Conservation (phyloP, 2,329 filamentous ascomycete genomes). For the Aspergillus vadensis region DNA sequence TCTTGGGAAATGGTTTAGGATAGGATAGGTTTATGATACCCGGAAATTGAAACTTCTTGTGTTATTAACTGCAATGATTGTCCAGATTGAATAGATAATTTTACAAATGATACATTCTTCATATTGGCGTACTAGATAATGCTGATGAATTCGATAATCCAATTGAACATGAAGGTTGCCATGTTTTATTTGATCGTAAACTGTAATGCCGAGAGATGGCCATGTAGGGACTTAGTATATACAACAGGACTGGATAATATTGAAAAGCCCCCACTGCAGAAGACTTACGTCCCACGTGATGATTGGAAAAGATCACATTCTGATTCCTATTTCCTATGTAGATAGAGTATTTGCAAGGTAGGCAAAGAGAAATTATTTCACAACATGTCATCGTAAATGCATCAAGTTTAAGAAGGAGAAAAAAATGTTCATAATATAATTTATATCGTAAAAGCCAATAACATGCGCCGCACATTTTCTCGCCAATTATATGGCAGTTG, state of each 20-base stretch:
- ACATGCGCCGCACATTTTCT: conserved; percentile 4
- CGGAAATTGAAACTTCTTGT: background rate
- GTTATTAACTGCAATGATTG: background rate
- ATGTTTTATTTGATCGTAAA: too few relatives aligned
- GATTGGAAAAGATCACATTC: background rate
- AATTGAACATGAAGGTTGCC: too few relatives aligned
- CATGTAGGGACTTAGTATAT: too few relatives aligned
- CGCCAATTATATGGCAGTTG: background rate
- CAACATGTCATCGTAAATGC: conserved; percentile 9
- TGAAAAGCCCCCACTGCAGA: too few relatives aligned
- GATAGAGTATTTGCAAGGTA: background rate
- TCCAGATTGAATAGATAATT: background rate
- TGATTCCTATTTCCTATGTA: background rate
- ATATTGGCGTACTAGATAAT: too few relatives aligned
- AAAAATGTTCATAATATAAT: background rate
- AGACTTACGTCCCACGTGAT: background rate
- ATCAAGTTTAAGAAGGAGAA: background rate
- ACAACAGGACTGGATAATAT: too few relatives aligned
- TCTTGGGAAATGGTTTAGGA: background rate
- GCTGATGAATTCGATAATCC: too few relatives aligned
- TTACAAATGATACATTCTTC: too few relatives aligned
- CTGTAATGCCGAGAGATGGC: too few relatives aligned
- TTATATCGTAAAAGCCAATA: conserved; percentile 2
- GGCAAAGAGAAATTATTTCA: background rate
- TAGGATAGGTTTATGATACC: conserved; percentile 1